phyloP scores from a whole-genome alignment of 139 green algal species.

The Desmodesmus armatus region DNA sequence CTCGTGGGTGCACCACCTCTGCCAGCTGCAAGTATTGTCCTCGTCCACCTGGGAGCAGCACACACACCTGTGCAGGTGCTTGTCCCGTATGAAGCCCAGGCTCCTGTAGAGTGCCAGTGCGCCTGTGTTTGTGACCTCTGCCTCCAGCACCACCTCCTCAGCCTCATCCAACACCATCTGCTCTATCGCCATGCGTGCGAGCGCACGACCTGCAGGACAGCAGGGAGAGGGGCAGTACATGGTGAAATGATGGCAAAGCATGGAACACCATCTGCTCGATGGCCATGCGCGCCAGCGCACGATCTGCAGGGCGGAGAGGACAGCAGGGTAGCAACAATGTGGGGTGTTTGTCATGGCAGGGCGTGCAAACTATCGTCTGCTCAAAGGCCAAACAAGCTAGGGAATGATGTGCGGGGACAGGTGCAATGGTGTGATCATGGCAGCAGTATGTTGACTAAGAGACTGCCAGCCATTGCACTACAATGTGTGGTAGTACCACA shows the following conservation, averaged over 20 bases:
- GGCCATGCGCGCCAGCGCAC: slow-evolving; percentile 76
- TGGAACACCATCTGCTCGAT: slow-evolving; percentile 87
- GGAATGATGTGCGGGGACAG: no score
- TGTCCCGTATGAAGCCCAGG: slow-evolving; percentile 98
- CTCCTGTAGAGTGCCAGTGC: slow-evolving; percentile 94
- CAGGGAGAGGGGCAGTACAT: no score
- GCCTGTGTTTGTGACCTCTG: slow-evolving; percentile 94
- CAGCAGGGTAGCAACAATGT: no score
- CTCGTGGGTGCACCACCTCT: neutral
- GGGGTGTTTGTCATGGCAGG: no score
- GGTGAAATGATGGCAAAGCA: no score
- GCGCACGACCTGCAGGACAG: slow-evolving; percentile 82
- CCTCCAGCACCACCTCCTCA: slow-evolving; percentile 96
- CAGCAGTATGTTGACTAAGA: no score
- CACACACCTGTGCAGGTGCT: slow-evolving; percentile 85
- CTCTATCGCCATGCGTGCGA: slow-evolving; percentile 79
- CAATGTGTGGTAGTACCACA: no score
- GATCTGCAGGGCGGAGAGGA: no score
- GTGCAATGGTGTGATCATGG: no score
- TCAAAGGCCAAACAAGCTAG: no score
- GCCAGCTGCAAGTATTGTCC: neutral
- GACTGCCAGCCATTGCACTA: no score
- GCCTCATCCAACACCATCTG: slow-evolving; percentile 74
- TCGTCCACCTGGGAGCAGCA: neutral
- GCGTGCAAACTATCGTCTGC: no score